phyloP scores from a whole-genome alignment of 345 rosid genomes.

The Ailanthus altissimus region DNA sequence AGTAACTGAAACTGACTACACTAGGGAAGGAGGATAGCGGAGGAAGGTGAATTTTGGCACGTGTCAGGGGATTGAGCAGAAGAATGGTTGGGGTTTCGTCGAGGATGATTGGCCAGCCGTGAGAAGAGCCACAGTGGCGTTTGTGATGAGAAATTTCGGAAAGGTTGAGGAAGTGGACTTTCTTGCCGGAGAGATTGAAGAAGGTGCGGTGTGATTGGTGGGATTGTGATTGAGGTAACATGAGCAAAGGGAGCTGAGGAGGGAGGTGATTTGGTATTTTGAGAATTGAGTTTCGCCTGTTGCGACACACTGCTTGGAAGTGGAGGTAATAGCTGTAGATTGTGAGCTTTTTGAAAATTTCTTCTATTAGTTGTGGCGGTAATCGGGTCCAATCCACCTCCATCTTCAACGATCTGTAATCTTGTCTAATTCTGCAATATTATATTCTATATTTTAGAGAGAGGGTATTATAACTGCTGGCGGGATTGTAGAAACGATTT shows the following conservation, averaged over 20 bases:
- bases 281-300: slow-evolving; percentile 42
- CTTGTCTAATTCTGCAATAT: background rate
- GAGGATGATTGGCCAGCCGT: slow-evolving; percentile 58
- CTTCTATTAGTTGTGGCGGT: slow-evolving; percentile 44
- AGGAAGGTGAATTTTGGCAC: slow-evolving; percentile 43
- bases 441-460: no score
- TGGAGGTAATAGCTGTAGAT: slow-evolving; percentile 52
- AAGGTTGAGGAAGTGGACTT: slow-evolving; percentile 41
- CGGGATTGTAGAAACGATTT: background rate
- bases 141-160: slow-evolving; percentile 34
- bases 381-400: slow-evolving; percentile 53
- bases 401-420: slow-evolving; percentile 20
- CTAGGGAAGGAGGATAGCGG: slow-evolving; percentile 50
- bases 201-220: slow-evolving; percentile 36
- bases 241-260: slow-evolving; percentile 62
- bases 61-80: slow-evolving; percentile 52
- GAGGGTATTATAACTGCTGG: background rate
- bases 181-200: slow-evolving; percentile 43
- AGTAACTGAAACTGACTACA: slow-evolving; percentile 44
- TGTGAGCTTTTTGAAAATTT: slow-evolving; percentile 34
- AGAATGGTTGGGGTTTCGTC: slow-evolving; percentile 45
- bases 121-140: slow-evolving; percentile 61
- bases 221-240: slow-evolving; percentile 41
- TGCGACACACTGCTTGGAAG: slow-evolving; percentile 43
- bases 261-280: slow-evolving; percentile 46